These are phyloP conservation scores for Pilasporangium apinafurcum DNA, from an alignment of 352 stramenopile genomes.

Conservation along the genomic window DNA sequence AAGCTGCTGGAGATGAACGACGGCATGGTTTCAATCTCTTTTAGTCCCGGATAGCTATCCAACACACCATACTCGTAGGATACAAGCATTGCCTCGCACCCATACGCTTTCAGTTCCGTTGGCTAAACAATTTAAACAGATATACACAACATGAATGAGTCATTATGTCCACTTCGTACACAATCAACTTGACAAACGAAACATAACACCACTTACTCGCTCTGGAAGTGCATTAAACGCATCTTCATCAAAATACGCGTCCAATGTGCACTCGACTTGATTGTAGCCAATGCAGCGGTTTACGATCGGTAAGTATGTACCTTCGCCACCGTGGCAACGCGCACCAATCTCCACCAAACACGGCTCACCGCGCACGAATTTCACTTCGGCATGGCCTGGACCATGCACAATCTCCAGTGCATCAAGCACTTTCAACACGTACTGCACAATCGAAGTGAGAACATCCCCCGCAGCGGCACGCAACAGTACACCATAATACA, in stretches of 20 bases:
- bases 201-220: conserved; percentile 7
- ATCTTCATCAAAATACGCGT: conserved; percentile 77
- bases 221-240: conserved; percentile 51
- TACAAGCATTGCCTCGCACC: conserved; percentile 90
- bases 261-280: conserved; percentile 87
- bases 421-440: conserved; percentile 71
- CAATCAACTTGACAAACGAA: not conserved
- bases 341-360: conserved; percentile 95
- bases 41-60: conserved; percentile 71
- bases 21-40: conserved; percentile 80
- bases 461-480: conserved; percentile 39
- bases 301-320: conserved; percentile 88
- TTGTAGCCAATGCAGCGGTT: conserved; percentile 89
- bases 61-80: conserved; percentile 84
- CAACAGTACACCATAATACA: conserved; percentile 90
- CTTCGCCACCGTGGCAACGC: conserved; percentile 92
- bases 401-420: conserved; percentile 80
- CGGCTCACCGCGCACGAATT: conserved; percentile 69
- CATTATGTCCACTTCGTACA: too few species aligned
- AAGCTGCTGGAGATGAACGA: conserved; percentile 83
- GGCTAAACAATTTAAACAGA: conserved; percentile 29
- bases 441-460: conserved; percentile 44
- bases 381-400: conserved; percentile 85
- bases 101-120: conserved; percentile 64
- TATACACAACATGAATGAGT: not conserved